A percentile compares a stretch with the other conserved stretches of the same genome.
phyloP scores from a whole-genome alignment of 192 early-diverging fungal species.

The Gigaspora rosea region DNA sequence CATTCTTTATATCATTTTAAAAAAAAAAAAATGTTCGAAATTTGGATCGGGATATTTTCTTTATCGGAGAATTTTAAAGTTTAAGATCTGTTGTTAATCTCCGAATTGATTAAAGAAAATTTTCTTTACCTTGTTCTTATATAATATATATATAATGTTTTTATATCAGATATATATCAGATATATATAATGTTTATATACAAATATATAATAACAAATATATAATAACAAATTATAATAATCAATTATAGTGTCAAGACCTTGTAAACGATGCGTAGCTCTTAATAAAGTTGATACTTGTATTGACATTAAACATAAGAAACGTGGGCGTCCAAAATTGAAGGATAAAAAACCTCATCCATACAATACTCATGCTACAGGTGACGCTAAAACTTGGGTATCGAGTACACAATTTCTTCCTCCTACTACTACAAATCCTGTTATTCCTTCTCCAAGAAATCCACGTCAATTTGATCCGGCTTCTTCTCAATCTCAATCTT shows the following conservation, averaged over 20 bases:
- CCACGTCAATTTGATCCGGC: conserved; percentile 38
- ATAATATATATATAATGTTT: too few relatives aligned
- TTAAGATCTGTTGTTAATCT: not conserved
- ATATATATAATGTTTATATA: not conserved
- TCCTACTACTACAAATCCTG: not conserved
- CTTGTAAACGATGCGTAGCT: conserved; percentile 77
- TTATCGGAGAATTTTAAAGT: not conserved
- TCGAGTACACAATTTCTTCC: conserved; percentile 20
- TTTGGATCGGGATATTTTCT: conserved; percentile 3
- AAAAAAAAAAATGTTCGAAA: too few relatives aligned
- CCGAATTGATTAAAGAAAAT: not conserved
- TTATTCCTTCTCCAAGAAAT: conserved; percentile 26
- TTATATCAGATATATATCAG: too few relatives aligned
- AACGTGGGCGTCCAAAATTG: conserved; percentile 79
- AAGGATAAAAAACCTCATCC: conserved; percentile 57
- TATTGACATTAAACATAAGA: conserved; percentile 87
- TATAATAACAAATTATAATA: too few relatives aligned
- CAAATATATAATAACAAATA: too few relatives aligned
- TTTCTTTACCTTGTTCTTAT: not conserved
- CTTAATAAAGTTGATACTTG: conserved; percentile 77
- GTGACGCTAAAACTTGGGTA: conserved; percentile 34
- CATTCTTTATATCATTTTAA: too few relatives aligned
- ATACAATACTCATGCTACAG: conserved; percentile 31
- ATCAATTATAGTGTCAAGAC: conserved; percentile 57
- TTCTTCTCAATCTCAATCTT: conserved; percentile 29